Conservation (phyloP, 345 rosid species). For the Fremontodendron californicum region DNA sequence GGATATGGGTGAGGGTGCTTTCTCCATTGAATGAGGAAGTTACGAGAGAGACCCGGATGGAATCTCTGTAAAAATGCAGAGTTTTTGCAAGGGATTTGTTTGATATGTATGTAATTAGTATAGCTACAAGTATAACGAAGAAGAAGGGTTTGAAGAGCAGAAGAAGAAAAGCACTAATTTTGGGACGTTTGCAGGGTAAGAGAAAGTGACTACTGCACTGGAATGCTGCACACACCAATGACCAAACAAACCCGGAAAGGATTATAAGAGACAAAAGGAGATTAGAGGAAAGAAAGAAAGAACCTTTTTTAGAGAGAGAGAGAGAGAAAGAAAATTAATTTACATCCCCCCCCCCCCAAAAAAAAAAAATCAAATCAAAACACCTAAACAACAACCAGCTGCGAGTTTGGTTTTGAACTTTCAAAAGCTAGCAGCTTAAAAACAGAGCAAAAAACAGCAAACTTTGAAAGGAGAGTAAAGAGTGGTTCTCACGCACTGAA, state of each 20-base stretch:
- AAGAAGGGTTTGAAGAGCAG: not conserved
- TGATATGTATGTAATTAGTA: not conserved
- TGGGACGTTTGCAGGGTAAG: not conserved
- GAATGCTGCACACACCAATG: not conserved
- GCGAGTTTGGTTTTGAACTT: conserved; percentile 22
- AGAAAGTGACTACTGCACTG: not conserved
- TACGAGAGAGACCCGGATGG: conserved; percentile 20
- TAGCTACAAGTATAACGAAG: not conserved
- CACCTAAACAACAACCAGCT: not conserved
- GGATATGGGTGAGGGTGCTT: conserved; percentile 42
- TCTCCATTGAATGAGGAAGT: conserved; percentile 29
- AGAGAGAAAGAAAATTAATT: no score
- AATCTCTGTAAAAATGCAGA: conserved; percentile 11
- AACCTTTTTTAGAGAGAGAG: not conserved
- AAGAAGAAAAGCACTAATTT: not conserved
- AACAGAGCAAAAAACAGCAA: not conserved
- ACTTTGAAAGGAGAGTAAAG: conserved; percentile 9
- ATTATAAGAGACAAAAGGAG: not conserved
- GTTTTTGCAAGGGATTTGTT: not conserved
- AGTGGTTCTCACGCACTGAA: not conserved
- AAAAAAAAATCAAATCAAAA: not conserved
- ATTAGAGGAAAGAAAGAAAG: not conserved
- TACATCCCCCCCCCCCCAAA: not conserved
- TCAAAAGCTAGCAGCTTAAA: conserved; percentile 17
- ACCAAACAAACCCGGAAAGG: not conserved